Evolutionary conservation across 352 stramenopile genomes (phyloP), one percentile per base, ranked within the genome.

Genomic region (Phytophthora niederhauseri): DNA sequence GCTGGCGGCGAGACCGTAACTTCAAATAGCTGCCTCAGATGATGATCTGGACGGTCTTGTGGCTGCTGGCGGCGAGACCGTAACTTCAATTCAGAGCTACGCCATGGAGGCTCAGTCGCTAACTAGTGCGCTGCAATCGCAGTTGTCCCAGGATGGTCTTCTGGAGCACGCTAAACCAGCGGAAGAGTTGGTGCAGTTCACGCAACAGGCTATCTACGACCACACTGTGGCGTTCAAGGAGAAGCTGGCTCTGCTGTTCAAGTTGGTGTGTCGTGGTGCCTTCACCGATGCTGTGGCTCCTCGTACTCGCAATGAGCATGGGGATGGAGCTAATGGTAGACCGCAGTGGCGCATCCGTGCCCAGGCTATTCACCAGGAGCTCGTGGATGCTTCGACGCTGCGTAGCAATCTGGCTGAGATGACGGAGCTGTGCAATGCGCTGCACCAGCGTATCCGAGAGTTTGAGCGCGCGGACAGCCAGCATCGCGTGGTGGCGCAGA

Each of bases 271-370:
- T 30, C 83, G 87, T 31, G 88, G 88, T 17, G 81, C 84, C 2
- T 91, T 95, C 56, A 92, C 82, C 0, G 87, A 95, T 68, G 84
- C 86, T 0, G 81, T 92, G 22, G 84, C 82, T 20, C 78, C 80
- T 12, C 81, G 78, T 22, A 66, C 70, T 24, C 75, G 73, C 9
- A 74, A 17, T 19, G 72, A 76, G 4, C 49, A 58, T 24, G 38
- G 52, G 6, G 68, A 81, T 45, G 64, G 67, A 17, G 38, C 54
- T 2, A 73, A 78, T 63, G 77, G 82, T 0, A 81, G 81, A 0
- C 82, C 85, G 6, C 81, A 91, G 59, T 93, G 85, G 84, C 80
- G 86, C 24, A 86, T 92, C 36, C 83, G 87, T n/a, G 86, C 87
- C 1, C 78, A 92, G 48, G 71, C 79, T 7, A 93, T 95, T 45